A percentile compares a stretch with the other conserved stretches of the same genome.
Conservation (phyloP, 2,329 filamentous ascomycete genomes). For the Epichloe festucae region DNA sequence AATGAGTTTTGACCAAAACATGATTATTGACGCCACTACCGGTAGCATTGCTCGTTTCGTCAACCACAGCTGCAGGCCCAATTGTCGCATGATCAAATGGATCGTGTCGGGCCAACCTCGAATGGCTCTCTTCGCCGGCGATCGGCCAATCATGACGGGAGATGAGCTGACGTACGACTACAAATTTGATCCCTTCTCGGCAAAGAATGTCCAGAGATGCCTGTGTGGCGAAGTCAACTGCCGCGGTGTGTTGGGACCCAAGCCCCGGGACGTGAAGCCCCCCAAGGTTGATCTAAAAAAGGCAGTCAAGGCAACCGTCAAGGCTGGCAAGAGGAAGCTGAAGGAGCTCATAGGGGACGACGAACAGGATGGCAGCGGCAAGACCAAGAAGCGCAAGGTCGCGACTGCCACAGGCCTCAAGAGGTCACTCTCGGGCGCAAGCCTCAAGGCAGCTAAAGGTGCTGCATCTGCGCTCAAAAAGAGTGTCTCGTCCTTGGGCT, state of each 20-base stretch:
- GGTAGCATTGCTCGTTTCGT: conserved; percentile 96
- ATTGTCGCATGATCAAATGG: conserved; percentile 97
- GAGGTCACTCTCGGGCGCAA: conserved; percentile 20
- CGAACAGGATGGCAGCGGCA: conserved; percentile 24
- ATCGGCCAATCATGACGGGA: conserved; percentile 80
- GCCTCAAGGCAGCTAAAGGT: conserved; percentile 23
- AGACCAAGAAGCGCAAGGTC: conserved; percentile 34
- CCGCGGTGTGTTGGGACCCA: conserved; percentile 50
- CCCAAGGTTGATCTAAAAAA: conserved; percentile 32
- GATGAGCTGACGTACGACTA: conserved; percentile 94
- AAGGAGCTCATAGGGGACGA: conserved; percentile 36
- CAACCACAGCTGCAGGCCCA: conserved; percentile 93
- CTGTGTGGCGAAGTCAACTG: conserved; percentile 51
- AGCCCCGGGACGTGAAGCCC: conserved; percentile 41
- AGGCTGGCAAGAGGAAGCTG: conserved; percentile 43
- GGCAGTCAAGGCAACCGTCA: conserved; percentile 26
- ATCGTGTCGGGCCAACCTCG: conserved; percentile 85
- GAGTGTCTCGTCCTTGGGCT: conserved; percentile 12
- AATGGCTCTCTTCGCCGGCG: conserved; percentile 93
- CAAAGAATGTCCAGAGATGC: conserved; percentile 55
- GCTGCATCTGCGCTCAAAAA: conserved; percentile 25
- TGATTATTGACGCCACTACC: conserved; percentile 95
- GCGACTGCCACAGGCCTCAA: conserved; percentile 21
- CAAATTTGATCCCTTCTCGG: conserved; percentile 57
- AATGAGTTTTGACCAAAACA: conserved; percentile 97